Base-by-base conservation (phyloP, 805 yeast species). In the Komagataella pastoris region DNA sequence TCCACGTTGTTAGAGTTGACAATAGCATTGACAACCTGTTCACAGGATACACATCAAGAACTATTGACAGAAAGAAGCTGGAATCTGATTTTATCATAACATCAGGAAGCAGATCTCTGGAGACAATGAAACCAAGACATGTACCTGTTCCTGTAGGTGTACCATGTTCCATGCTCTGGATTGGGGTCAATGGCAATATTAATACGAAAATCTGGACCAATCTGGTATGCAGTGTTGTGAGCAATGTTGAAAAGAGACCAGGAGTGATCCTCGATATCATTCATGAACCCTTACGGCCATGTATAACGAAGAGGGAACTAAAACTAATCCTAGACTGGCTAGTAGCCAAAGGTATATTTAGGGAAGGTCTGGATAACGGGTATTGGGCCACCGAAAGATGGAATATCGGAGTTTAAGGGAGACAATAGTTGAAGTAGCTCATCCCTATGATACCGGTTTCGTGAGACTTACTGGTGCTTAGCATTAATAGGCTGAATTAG, bases 1-100 rank as follows among this genome's bases (percentile, higher is more conserved):
- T 81, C 3, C 61, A 65, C 7, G 55, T 83, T 3, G 72, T 73
- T 3, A 71, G 83, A 47, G 72, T 85, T 19, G 87, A 85, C 57
- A 75, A 75, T 50, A 65, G 74, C 7, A 72, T 77, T 53, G 72
- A 68, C 14, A 64, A 65, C 18, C 62, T 74, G n/a, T 71, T 77
- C 50, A 71, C 74, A 43, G 83, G 87, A 10, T 90, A 89, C 61
- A 84, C 83, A 45, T 85, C 96, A 1, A 75, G 96, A 55, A 70
- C 79, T 17, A 76, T 86, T 46, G 95, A 87, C 54, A 78, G 83
- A 56, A 79, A 74, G 46, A 81, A 73, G 62, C 74, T 77, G 49
- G 88, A 76, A 59, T 83, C 81, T 61, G 95, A 79, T 60, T 79
- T 81, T 21, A 71, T 77, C 19, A 61, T 75, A 19, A 66, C 17